Percentiles rank a stretch among this genome's conserved stretches.
These are phyloP conservation scores for Agrocybe praecox DNA, from an alignment of 768 basidiomycete species.

Conservation along the genomic window DNA sequence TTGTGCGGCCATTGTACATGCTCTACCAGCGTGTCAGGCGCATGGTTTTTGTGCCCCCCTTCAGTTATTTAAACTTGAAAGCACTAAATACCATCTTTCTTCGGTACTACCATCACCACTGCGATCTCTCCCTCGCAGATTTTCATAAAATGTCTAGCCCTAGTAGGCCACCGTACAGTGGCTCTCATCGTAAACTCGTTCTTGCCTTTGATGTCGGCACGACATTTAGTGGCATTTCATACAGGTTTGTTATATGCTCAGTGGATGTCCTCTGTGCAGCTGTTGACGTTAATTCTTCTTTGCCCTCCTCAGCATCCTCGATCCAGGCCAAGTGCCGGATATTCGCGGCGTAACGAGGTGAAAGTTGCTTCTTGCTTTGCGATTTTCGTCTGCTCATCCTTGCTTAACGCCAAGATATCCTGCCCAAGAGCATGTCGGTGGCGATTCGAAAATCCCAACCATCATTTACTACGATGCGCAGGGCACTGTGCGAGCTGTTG, in stretches of 20 bases:
- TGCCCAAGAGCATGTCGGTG: conserved; percentile 45
- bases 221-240: conserved; percentile 23
- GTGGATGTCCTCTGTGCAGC: no score
- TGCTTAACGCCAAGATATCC: conserved; percentile 38
- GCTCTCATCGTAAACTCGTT: conserved; percentile 18
- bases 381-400: conserved; percentile 3
- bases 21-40: conserved; percentile 13
- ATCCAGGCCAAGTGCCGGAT: conserved; percentile 26
- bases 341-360: conserved; percentile 28
- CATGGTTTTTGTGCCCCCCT: conserved; percentile 6
- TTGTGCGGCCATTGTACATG: conserved; percentile 5
- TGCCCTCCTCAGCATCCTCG: conserved; percentile 21
- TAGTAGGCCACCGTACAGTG: conserved; percentile 15
- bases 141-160: background rate
- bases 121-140: background rate
- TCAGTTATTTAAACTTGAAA: conserved; percentile 1
- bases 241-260: conserved; percentile 6
- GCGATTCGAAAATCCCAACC: conserved; percentile 51
- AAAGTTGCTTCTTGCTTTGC: background rate
- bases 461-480: conserved; percentile 46
- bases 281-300: background rate
- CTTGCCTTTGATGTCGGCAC: conserved; percentile 23
- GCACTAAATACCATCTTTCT: background rate
- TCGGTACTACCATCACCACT: background rate
- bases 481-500: conserved; percentile 41